These are phyloP conservation scores for Aspergillus arachidicola DNA, from an alignment of 2,329 filamentous ascomycete species.

Conservation along the genomic window DNA sequence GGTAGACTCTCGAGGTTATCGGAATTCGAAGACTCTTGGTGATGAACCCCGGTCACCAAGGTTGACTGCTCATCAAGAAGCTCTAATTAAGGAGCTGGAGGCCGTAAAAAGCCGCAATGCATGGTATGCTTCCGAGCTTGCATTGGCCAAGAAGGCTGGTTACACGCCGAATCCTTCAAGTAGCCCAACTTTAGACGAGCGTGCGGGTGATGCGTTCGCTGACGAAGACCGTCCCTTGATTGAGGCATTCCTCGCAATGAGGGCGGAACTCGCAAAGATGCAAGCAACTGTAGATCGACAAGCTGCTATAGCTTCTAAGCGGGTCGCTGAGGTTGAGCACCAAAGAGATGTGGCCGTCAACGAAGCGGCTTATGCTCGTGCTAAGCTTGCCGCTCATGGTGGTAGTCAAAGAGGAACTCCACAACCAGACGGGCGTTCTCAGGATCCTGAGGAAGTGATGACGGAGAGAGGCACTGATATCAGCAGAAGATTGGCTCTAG, in stretches of 20 bases:
- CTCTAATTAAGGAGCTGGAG: slow-evolving; percentile 84
- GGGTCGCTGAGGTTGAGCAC: slow-evolving; percentile 91
- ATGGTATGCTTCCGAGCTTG: slow-evolving; percentile 95
- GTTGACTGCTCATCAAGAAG: slow-evolving; percentile 54
- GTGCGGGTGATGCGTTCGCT: slow-evolving; percentile 75
- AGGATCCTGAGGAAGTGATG: slow-evolving; percentile 59
- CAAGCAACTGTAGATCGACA: slow-evolving; percentile 89
- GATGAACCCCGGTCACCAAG: slow-evolving; percentile 51
- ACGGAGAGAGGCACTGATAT: slow-evolving; percentile 73
- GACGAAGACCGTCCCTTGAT: slow-evolving; percentile 92
- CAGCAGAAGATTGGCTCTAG: slow-evolving; percentile 77
- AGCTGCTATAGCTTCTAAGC: slow-evolving; percentile 78
- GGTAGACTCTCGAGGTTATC: slow-evolving; percentile 38
- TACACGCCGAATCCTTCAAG: slow-evolving; percentile 74
- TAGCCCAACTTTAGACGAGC: slow-evolving; percentile 74
- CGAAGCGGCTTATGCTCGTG: slow-evolving; percentile 93
- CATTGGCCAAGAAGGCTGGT: slow-evolving; percentile 85
- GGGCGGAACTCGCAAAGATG: slow-evolving; percentile 83
- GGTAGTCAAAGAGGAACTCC: slow-evolving; percentile 65
- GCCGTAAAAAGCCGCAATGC: slow-evolving; percentile 82
- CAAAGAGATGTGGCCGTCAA: slow-evolving; percentile 92
- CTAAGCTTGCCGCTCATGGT: slow-evolving; percentile 82
- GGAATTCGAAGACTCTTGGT: slow-evolving; percentile 43
- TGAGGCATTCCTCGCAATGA: slow-evolving; percentile 90
- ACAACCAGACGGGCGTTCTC: slow-evolving; percentile 50